Percentiles rank a stretch among this genome's conserved stretches.
These are phyloP conservation scores for Bryum argenteum DNA, from an alignment of 225 moss, liverwort and hornwort genomes.

Conservation along the genomic window DNA sequence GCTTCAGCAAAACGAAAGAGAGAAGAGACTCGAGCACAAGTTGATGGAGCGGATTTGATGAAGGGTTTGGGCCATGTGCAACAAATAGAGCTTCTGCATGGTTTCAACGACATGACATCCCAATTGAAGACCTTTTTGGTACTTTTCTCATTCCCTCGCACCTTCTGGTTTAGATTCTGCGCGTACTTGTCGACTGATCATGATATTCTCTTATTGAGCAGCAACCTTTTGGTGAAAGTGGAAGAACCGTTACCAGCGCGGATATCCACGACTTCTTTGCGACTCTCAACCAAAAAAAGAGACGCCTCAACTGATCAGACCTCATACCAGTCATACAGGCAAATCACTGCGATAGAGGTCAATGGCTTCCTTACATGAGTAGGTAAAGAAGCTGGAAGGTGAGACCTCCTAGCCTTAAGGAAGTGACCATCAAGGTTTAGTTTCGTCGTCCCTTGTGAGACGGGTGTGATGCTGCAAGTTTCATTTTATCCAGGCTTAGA, in stretches of 20 bases:
- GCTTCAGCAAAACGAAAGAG: conserved; percentile 70
- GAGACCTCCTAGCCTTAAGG: conserved; percentile 8
- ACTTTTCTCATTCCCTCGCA: not conserved
- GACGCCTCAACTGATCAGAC: conserved; percentile 47
- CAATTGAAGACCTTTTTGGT: conserved; percentile 74
- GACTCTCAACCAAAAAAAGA: conserved; percentile 71
- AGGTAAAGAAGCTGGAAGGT: conserved; percentile 19
- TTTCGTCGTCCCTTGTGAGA: not conserved
- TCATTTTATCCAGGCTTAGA: not conserved
- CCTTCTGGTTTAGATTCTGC: not conserved
- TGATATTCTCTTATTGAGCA: conserved; percentile 26
- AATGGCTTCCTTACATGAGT: conserved; percentile 1
- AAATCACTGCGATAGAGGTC: not conserved
- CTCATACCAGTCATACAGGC: not conserved
- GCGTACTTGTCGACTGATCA: conserved; percentile 19
- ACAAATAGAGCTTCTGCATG: conserved; percentile 83
- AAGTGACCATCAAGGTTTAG: not conserved
- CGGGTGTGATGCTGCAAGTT: not conserved
- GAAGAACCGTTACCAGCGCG: conserved; percentile 75
- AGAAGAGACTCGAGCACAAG: conserved; percentile 54
- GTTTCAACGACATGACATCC: conserved; percentile 71
- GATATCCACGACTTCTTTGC: conserved; percentile 89
- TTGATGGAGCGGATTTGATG: conserved; percentile 65
- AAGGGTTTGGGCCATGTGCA: conserved; percentile 86
- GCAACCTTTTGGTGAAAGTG: conserved; percentile 71